Evolutionary conservation across 768 basidiomycete species (phyloP), one percentile per base, ranked within the genome.

Genomic region (Serendipita sp.): DNA sequence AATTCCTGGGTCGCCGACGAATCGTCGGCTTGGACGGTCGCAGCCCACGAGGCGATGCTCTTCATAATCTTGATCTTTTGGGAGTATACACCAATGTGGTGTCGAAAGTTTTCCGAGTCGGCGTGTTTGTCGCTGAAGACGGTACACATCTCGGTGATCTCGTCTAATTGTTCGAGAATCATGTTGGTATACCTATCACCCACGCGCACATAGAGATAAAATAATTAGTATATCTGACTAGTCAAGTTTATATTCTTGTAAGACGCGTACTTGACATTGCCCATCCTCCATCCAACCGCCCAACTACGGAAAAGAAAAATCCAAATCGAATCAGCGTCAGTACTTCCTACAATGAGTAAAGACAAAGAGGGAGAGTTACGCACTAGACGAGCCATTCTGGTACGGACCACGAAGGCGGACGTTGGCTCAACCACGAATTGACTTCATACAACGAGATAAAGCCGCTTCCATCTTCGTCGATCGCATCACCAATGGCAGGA

Each of bases 401-500:
- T 4, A 20, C 34, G 3, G 61, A 44, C 42, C 42, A 45, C 14
- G 22, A 13, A 11, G 13, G 22, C 11, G 61, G 61, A 3, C 43
- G 41, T 14, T 20, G 3, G 24, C 17, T 43, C 41, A 62, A 30
- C 16, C 22, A 62, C 13, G 22, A 45, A 45, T 62, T 62, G 61
- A 62, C 61, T 30, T 62, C 61, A 30, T 62, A 30, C 20, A 62
- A 14, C 61, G 61, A 62, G 24, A 62, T 42, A 30, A 62, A 62
- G 14, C 61, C 61, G 28, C 61, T 62, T 14, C 42, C 38, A 28
- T 62, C 61, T 45, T 62, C 61, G 4, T 62, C 61, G 2, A 62
- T 62, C 16, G 61, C 61, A 20, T 62, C 61, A 26, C 61, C 61
- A 30, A 62, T 62, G 24, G 61, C 61, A 7, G 61, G 61, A 45